Conservation (phyloP, 371 early-diverging fungal genomes). For the Saksenaea vasiformis region DNA sequence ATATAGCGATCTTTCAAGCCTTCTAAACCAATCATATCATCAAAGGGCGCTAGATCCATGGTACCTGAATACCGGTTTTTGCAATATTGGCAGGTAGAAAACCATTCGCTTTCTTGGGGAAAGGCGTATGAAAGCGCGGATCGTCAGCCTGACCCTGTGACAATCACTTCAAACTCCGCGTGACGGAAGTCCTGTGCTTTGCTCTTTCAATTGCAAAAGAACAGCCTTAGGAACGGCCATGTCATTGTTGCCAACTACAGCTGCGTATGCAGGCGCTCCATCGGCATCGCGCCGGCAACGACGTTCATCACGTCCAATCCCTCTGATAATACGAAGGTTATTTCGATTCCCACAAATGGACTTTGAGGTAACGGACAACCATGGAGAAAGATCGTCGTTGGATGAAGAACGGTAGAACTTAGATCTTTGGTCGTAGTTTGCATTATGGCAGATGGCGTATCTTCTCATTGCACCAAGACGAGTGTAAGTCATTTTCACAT, state of each 20-base stretch:
- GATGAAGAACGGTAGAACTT: background rate
- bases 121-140: no score
- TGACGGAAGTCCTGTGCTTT: no score
- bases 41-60: no score
- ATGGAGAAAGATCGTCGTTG: background rate
- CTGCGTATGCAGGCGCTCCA: constrained; percentile 13
- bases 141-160: no score
- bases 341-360: constrained; percentile 85
- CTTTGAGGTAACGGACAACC: constrained; percentile 58
- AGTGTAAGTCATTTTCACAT: constrained; percentile 66
- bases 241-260: constrained; percentile 23
- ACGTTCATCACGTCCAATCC: constrained; percentile 22
- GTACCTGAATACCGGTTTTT: no score
- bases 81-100: no score
- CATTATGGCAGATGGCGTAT: constrained; percentile 92
- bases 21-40: no score
- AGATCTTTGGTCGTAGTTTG: constrained; percentile 55
- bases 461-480: constrained; percentile 80
- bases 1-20: no score
- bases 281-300: constrained; percentile 19
- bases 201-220: no score
- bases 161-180: no score
- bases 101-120: no score
- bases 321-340: constrained; percentile 57
- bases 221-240: background rate